These are phyloP conservation scores for Solanum acaule DNA, from an alignment of 257 asterid species.

Conservation along the genomic window DNA sequence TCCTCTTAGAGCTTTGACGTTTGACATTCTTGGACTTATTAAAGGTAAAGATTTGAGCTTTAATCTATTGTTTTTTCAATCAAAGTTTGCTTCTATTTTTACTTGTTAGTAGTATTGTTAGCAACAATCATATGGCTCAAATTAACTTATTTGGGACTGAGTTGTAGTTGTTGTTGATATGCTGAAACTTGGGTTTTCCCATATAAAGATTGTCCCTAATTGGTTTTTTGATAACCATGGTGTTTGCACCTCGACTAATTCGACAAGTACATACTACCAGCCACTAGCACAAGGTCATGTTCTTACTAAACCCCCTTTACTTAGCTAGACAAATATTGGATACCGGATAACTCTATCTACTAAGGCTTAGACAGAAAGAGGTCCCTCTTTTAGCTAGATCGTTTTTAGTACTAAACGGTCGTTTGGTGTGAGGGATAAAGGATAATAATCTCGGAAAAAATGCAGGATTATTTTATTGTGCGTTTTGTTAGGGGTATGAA, in stretches of 20 bases:
- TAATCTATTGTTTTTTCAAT: not conserved
- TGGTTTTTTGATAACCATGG: not conserved
- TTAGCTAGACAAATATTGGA: not conserved
- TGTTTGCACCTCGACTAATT: not conserved
- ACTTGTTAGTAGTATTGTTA: not conserved
- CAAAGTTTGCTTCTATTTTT: not conserved
- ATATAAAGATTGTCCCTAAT: not conserved
- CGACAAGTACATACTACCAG: not conserved
- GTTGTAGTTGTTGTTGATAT: not conserved
- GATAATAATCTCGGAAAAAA: not conserved
- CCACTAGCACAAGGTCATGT: not conserved
- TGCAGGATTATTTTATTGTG: not conserved
- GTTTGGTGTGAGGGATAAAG: not conserved
- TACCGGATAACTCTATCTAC: not conserved
- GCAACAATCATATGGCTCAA: not conserved
- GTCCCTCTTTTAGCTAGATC: not conserved
- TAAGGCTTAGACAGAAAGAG: not conserved
- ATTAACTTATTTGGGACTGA: not conserved
- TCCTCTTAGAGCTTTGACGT: conserved; percentile 67
- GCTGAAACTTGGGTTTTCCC: not conserved
- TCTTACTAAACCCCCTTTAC: not conserved
- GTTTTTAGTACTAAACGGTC: not conserved
- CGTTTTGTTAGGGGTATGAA: not conserved
- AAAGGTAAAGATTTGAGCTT: conserved; percentile 37
- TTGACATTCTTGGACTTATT: conserved; percentile 75